phyloP scores from a whole-genome alignment of 2,329 filamentous ascomycete genomes.

The Pseudocercospora crystallina region DNA sequence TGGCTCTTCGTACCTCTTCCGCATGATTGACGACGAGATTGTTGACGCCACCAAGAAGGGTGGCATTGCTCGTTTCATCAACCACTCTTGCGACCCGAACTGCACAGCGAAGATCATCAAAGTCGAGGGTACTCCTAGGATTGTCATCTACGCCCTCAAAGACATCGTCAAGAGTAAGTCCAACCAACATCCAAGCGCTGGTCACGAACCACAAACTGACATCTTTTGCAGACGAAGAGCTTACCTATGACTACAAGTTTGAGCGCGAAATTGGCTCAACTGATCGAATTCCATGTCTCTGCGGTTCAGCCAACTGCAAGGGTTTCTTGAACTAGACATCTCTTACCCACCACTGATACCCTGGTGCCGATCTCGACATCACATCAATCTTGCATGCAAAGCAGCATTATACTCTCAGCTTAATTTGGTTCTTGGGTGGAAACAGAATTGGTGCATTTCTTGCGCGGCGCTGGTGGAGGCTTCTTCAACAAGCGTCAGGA shows the following conservation, averaged over 20 bases:
- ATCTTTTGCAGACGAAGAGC: constrained; percentile 75
- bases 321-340: constrained; percentile 84
- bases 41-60: constrained; percentile 98
- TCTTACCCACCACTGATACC: constrained; percentile 3
- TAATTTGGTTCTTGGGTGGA: too few relatives aligned
- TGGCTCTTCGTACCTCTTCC: constrained; percentile 94
- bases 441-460: neutral
- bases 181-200: neutral
- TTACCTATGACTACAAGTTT: constrained; percentile 99
- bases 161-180: constrained; percentile 91
- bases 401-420: too few relatives aligned
- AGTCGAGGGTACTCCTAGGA: constrained; percentile 94
- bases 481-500: too few relatives aligned
- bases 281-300: constrained; percentile 95
- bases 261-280: constrained; percentile 93
- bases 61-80: constrained; percentile 97
- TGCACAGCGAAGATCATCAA: constrained; percentile 99
- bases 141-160: constrained; percentile 96
- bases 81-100: constrained; percentile 96
- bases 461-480: too few relatives aligned
- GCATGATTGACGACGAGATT: constrained; percentile 96
- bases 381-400: too few relatives aligned
- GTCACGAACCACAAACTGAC: constrained; percentile 5
- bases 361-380: neutral
- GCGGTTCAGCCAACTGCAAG: constrained; percentile 93